Evolutionary conservation across 306 rosid genomes (phyloP).

Genomic region (Gleditsia sinensis): DNA sequence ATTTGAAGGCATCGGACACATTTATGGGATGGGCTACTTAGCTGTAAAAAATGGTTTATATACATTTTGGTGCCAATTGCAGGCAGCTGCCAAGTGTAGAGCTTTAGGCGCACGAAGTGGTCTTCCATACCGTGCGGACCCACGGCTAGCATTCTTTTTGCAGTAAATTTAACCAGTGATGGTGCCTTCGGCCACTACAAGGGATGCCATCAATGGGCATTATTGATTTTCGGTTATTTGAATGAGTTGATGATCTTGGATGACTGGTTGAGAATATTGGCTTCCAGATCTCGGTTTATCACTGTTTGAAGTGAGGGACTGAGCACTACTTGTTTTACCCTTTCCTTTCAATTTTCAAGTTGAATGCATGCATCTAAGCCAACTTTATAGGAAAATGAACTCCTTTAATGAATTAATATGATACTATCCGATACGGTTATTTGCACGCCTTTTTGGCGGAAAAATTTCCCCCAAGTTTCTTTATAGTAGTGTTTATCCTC

Average conservation of each 20-base stretch:
- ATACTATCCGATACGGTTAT: not conserved
- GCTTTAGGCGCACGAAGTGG: slow-evolving; percentile 87
- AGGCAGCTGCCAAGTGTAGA: slow-evolving; percentile 91
- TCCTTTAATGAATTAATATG: slow-evolving; percentile 14
- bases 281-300: not conserved
- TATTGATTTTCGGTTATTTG: slow-evolving; percentile 12
- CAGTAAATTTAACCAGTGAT: slow-evolving; percentile 17
- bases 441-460: not conserved
- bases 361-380: not conserved
- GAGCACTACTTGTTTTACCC: not conserved
- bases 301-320: not conserved
- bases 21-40: not conserved
- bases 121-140: slow-evolving; percentile 73
- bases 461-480: not conserved
- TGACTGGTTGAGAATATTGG: not conserved
- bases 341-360: slow-evolving; percentile 14
- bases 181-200: not conserved
- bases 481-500: no score
- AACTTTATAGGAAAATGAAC: not conserved
- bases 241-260: slow-evolving; percentile 12
- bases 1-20: not conserved
- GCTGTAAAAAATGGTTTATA: not conserved
- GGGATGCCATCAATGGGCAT: slow-evolving; percentile 2
- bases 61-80: slow-evolving; percentile 37
- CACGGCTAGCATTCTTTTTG: slow-evolving; percentile 60